Conservation (phyloP, 169 alveolate genomes). For the Eimeria tenella region DNA sequence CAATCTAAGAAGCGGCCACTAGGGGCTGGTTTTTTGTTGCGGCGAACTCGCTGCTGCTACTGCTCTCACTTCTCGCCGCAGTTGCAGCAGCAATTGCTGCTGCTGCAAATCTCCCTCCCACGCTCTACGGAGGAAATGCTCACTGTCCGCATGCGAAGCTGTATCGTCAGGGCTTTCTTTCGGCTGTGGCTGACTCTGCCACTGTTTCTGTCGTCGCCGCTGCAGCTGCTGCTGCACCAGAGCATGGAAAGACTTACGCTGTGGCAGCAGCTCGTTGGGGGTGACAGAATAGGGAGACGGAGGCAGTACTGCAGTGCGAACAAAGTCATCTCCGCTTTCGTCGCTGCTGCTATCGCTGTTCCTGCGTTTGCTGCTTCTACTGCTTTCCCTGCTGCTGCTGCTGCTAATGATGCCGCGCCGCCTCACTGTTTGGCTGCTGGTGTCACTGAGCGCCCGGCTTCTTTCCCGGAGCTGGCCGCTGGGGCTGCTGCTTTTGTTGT, state of each 20-base stretch:
- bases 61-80: neutral
- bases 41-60: conserved; percentile 43
- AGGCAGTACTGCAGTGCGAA: conserved; percentile 1
- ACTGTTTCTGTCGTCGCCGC: conserved; percentile 11
- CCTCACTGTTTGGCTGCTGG: neutral
- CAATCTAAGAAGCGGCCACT: neutral
- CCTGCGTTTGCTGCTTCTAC: conserved; percentile 30
- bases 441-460: neutral
- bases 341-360: conserved; percentile 44
- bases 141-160: conserved; percentile 45
- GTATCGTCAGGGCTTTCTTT: neutral
- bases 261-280: neutral
- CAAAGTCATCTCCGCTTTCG: neutral
- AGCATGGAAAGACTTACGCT: neutral
- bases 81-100: conserved; percentile 31
- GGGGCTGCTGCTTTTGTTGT: conserved; percentile 20
- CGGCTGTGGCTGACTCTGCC: conserved; percentile 7
- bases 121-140: neutral
- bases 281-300: neutral
- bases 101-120: conserved; percentile 49
- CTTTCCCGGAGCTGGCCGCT: neutral
- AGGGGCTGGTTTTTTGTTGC: neutral
- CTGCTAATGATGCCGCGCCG: neutral
- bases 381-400: neutral
- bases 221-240: neutral